These are phyloP conservation scores for Choricystis sp. DNA, from an alignment of 139 green algal genomes.

Conservation along the genomic window DNA sequence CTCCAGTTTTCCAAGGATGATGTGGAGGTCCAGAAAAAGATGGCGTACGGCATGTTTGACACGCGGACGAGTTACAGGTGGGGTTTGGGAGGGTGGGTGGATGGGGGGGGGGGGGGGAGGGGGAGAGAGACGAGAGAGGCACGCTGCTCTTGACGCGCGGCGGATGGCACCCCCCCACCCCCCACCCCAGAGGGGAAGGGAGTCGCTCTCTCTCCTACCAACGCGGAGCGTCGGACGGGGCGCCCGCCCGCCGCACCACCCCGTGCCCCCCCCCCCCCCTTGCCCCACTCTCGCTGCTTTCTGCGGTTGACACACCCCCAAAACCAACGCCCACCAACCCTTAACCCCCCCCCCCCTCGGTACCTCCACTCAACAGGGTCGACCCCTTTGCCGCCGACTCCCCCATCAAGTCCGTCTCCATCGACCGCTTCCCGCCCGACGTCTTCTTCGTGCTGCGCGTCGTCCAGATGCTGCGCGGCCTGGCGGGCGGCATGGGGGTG, in stretches of 20 bases:
- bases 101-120: conserved; percentile 5
- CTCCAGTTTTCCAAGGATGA: conserved; percentile 47
- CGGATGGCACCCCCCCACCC: neutral
- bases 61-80: conserved; percentile 36
- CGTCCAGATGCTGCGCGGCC: conserved; percentile 65
- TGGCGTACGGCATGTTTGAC: conserved; percentile 91
- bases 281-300: neutral
- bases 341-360: neutral
- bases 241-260: too few relatives aligned
- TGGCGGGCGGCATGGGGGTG: conserved; percentile 67
- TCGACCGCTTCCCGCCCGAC: conserved; percentile 80
- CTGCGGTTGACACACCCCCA: neutral
- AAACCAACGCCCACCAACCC: neutral
- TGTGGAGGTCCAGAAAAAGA: conserved; percentile 28
- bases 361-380: conserved; percentile 21
- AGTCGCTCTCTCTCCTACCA: too few relatives aligned
- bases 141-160: too few relatives aligned
- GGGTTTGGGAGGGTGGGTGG: neutral
- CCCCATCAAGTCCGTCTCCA: conserved; percentile 63
- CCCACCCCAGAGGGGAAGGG: too few relatives aligned
- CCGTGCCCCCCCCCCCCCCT: neutral
- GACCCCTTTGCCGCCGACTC: conserved; percentile 69
- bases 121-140: neutral
- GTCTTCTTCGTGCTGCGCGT: conserved; percentile 92
- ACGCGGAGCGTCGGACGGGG: too few relatives aligned